Conservation (phyloP, 2,329 filamentous ascomycete species). For the Amauroascus niger region DNA sequence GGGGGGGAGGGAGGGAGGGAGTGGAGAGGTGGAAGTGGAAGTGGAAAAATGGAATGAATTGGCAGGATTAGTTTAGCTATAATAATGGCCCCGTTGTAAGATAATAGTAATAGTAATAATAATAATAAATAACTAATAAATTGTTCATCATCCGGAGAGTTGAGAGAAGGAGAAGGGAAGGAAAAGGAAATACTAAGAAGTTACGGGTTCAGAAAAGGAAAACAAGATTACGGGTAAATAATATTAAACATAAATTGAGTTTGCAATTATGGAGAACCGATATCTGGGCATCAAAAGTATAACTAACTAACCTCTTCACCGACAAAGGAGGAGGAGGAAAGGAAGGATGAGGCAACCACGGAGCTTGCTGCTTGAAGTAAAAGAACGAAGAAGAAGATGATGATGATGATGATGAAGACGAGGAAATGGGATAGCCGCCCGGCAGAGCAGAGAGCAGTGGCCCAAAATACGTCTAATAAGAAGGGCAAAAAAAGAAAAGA, state of each 20-base stretch:
- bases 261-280: slow-evolving; percentile 3
- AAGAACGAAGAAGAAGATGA: not conserved
- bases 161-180: slow-evolving; percentile 1
- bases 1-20: not conserved
- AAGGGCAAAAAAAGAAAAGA: not conserved
- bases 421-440: not conserved
- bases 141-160: too few relatives aligned
- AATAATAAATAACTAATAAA: not conserved
- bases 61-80: too few relatives aligned
- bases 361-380: too few relatives aligned
- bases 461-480: not conserved
- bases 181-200: not conserved
- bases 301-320: not conserved
- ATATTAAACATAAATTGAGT: slow-evolving; percentile 11
- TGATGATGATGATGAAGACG: not conserved
- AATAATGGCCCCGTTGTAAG: too few relatives aligned
- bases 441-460: not conserved
- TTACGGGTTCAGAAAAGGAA: not conserved
- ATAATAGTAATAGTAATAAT: too few relatives aligned
- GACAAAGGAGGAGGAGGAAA: not conserved
- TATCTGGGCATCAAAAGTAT: slow-evolving; percentile 3
- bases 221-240: slow-evolving; percentile 12
- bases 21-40: too few relatives aligned
- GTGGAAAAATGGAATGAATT: too few relatives aligned
- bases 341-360: too few relatives aligned